These are phyloP conservation scores for Diplodia sapinea DNA, from an alignment of 2,329 filamentous ascomycete species.

Conservation along the genomic window DNA sequence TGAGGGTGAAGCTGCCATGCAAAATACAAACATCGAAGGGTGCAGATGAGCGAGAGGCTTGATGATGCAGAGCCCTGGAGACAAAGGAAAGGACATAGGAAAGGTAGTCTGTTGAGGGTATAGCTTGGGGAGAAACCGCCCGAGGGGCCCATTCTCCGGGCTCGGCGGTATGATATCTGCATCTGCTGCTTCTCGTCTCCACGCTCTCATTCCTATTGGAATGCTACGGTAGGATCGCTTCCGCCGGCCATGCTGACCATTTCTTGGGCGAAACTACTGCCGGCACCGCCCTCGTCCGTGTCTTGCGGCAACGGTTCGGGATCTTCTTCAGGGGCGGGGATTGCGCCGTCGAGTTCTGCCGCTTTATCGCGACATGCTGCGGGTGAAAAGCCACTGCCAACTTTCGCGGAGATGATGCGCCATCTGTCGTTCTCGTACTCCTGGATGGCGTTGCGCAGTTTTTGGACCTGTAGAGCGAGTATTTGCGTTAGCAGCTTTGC, in stretches of 20 bases:
- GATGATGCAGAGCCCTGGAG: neutral
- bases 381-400: constrained; percentile 87
- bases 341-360: constrained; percentile 58
- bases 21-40: constrained; percentile 9
- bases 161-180: neutral
- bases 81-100: constrained; percentile 20
- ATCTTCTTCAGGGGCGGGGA: constrained; percentile 24
- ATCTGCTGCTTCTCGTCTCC: no score
- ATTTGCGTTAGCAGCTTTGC: constrained; percentile 7
- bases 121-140: neutral
- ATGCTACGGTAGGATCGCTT: constrained; percentile 26
- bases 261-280: constrained; percentile 26
- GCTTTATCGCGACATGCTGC: constrained; percentile 84
- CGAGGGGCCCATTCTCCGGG: neutral
- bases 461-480: constrained; percentile 67
- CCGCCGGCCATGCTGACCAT: constrained; percentile 25
- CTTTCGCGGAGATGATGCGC: constrained; percentile 88
- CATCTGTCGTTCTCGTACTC: constrained; percentile 93
- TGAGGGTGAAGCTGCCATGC: constrained; percentile 19
- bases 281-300: constrained; percentile 21
- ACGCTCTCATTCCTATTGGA: constrained; percentile 16
- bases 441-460: constrained; percentile 75
- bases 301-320: constrained; percentile 24
- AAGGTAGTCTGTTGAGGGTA: constrained; percentile 6
- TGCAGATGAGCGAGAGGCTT: neutral